phyloP scores from a whole-genome alignment of 2,329 filamentous ascomycete species.

The Fragosphaeria purpurea region DNA sequence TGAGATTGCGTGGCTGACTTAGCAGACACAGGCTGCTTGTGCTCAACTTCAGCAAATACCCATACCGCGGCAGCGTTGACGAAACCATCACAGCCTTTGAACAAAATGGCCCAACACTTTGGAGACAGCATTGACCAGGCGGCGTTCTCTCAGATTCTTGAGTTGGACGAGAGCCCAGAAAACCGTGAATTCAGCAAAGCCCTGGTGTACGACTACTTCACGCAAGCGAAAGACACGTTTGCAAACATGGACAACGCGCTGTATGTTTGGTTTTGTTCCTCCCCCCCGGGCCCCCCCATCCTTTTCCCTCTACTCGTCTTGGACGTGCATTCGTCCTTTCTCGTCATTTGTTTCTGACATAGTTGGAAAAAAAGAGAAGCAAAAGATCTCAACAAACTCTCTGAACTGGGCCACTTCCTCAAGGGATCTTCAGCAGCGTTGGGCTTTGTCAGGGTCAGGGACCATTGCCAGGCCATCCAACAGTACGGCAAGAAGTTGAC shows the following conservation, averaged over 20 bases:
- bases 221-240: conserved; percentile 83
- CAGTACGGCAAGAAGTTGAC: conserved; percentile 79
- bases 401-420: conserved; percentile 83
- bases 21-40: too few relatives aligned
- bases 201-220: conserved; percentile 87
- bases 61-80: too few relatives aligned
- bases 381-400: conserved; percentile 59
- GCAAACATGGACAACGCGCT: conserved; percentile 69
- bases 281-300: not conserved
- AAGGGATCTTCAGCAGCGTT: conserved; percentile 95
- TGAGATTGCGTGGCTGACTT: too few relatives aligned
- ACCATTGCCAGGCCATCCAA: conserved; percentile 94
- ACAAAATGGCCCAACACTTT: conserved; percentile 47
- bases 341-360: not conserved
- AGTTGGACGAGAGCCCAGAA: conserved; percentile 90
- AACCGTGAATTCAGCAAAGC: conserved; percentile 80
- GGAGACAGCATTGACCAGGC: conserved; percentile 65
- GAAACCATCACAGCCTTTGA: too few relatives aligned
- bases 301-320: too few relatives aligned
- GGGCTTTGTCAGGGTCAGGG: conserved; percentile 80
- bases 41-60: too few relatives aligned
- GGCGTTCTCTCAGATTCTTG: conserved; percentile 91
- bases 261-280: conserved; percentile 44
- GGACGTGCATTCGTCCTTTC: not conserved
- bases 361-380: conserved; percentile 24